A percentile compares a stretch with the other conserved stretches of the same genome.
phyloP scores from a whole-genome alignment of 495 filamentous ascomycete genomes.

The Hypoxylon rickii region DNA sequence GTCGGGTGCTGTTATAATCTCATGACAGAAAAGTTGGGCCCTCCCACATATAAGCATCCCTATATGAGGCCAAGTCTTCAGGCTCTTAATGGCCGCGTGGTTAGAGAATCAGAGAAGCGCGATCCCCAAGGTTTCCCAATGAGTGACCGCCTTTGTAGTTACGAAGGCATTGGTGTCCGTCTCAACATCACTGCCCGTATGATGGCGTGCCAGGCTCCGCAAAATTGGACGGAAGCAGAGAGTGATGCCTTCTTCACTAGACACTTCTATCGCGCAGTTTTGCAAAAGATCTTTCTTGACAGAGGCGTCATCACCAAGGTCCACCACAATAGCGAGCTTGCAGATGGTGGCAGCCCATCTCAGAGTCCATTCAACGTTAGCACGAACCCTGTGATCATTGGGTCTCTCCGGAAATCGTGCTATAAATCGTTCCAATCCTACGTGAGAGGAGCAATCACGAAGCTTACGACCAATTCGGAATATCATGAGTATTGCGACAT shows the following conservation, averaged over 20 bases:
- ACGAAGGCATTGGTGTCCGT: slow-evolving; percentile 65
- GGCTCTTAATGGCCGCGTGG: slow-evolving; percentile 53
- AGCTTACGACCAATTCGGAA: slow-evolving; percentile 66
- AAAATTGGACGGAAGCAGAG: slow-evolving; percentile 83
- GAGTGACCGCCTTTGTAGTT: slow-evolving; percentile 71
- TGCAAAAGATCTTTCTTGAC: slow-evolving; percentile 90
- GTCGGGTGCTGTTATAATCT: slow-evolving; percentile 99
- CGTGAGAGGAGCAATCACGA: slow-evolving; percentile 75
- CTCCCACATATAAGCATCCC: slow-evolving; percentile 80
- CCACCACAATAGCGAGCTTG: slow-evolving; percentile 44
- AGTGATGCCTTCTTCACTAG: slow-evolving; percentile 88
- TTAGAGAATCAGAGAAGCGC: slow-evolving; percentile 58
- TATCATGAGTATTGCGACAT: slow-evolving; percentile 56
- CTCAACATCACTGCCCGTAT: slow-evolving; percentile 95
- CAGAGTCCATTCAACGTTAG: slow-evolving; percentile 55
- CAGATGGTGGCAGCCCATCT: slow-evolving; percentile 42
- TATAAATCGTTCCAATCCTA: slow-evolving; percentile 80
- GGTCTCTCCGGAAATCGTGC: slow-evolving; percentile 77
- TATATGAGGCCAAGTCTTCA: slow-evolving; percentile 66
- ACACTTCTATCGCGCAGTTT: slow-evolving; percentile 89
- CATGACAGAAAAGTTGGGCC: slow-evolving; percentile 84
- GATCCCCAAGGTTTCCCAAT: slow-evolving; percentile 95
- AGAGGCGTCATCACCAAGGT: slow-evolving; percentile 70
- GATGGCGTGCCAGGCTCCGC: slow-evolving; percentile 94
- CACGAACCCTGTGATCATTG: slow-evolving; percentile 80